Base-by-base conservation (phyloP, 1,139 yeast species). In the Magnusiomyces fungicola region DNA sequence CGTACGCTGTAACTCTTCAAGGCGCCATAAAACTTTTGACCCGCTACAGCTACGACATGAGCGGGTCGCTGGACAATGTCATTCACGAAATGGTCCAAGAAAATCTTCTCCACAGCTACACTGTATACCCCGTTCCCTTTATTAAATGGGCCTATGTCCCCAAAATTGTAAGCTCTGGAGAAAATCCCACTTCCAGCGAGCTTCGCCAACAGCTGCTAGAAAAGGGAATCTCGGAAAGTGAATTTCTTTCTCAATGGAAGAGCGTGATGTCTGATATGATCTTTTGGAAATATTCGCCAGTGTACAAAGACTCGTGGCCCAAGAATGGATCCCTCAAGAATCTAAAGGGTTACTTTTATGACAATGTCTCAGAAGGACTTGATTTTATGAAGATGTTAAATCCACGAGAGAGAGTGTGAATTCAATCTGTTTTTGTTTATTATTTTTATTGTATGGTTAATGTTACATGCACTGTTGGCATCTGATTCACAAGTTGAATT, bases 11-110 rank as follows among this genome's bases (percentile, higher is more conserved):
- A 19, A 33, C 55, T n/a, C 51, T 34, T 22, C 14, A 30, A 1
- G 59, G 57, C 9, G 59, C 59, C 1, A 23, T 47, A 22, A 56
- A 56, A 42, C 50, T 56, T 30, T 37, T 56, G 43, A 36, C 51
- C 14, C 50, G 57, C 10, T 36, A 39, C 21, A 49, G 51, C 14
- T 29, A 53, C 10, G 58, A 56, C 23, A 38, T 50, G 45, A 48
- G 51, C 43, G 34, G 36, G 6, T 58, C 59, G 14, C 49, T 56
- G 10, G 59, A 56, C 45, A 40, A 50, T 18, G 33, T 51, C n/a
- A 54, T 56, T 33, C 39, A 46, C 12, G 49, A 51, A 18, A 39
- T 56, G 50, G 43, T 47, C 3, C 18, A 18, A 3, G 34, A 46
- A 30, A 50, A 47, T 2, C 38, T 46, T 36, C 32, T 55, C n/a